Conservation (phyloP, 2,329 filamentous ascomycete genomes). For the Fusarium equiseti region DNA sequence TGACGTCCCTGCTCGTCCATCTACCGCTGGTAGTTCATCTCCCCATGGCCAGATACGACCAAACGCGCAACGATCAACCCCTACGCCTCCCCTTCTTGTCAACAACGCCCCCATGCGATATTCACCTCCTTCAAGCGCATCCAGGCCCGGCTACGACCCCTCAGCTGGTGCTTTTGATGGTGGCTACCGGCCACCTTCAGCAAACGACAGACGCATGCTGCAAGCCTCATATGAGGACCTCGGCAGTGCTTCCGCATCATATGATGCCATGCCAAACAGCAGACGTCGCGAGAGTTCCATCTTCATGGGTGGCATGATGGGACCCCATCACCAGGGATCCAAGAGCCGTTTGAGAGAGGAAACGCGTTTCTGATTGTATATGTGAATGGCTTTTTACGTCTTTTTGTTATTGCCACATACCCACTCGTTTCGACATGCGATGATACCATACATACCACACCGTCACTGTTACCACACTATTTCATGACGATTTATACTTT, state of each 20-base stretch:
- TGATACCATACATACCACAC: constrained; percentile 46
- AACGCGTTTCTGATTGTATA: constrained; percentile 58
- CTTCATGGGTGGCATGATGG: constrained; percentile 63
- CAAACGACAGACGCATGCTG: constrained; percentile 52
- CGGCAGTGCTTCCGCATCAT: constrained; percentile 39
- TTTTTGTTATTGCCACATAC: constrained; percentile 49
- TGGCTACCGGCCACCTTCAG: constrained; percentile 51
- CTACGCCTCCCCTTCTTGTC: constrained; percentile 63
- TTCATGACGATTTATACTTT: constrained; percentile 44
- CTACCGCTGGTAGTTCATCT: constrained; percentile 63
- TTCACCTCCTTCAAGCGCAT: constrained; percentile 59
- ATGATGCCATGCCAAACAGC: constrained; percentile 59
- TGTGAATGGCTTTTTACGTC: constrained; percentile 40
- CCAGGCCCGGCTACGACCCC: constrained; percentile 59
- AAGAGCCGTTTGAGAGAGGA: constrained; percentile 68
- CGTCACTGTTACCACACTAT: constrained; percentile 14
- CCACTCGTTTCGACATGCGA: constrained; percentile 50
- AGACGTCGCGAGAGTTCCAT: constrained; percentile 72
- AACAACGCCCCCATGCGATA: constrained; percentile 51
- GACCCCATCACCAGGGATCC: constrained; percentile 63
- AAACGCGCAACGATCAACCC: constrained; percentile 54
- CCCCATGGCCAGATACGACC: constrained; percentile 63
- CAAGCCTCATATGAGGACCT: constrained; percentile 47
- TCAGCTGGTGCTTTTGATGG: constrained; percentile 58
- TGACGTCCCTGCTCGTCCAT: constrained; percentile 59